Evolutionary conservation across 805 yeast genomes (phyloP).

Genomic region (Pichia eremophila): DNA sequence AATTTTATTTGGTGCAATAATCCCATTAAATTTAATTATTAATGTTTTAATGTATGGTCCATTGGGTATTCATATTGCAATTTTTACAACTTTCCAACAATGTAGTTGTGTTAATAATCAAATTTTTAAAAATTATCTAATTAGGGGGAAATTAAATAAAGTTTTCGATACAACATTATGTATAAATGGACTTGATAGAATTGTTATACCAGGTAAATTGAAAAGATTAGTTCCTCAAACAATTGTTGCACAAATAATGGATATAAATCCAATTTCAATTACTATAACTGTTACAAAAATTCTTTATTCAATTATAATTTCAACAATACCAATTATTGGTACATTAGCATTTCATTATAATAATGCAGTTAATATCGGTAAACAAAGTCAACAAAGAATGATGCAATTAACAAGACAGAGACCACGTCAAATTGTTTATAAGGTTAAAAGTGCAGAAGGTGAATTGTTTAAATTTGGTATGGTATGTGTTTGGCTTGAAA

Average conservation of each 20-base stretch:
- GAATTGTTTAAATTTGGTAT: constrained; percentile 44
- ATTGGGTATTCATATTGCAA: constrained; percentile 19
- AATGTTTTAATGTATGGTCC: constrained; percentile 20
- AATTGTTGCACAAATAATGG: constrained; percentile 16
- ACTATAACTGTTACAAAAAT: background rate
- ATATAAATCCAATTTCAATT: constrained; percentile 7
- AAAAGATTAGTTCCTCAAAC: constrained; percentile 22
- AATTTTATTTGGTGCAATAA: constrained; percentile 13
- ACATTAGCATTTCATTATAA: constrained; percentile 13
- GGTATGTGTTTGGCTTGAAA: constrained; percentile 41
- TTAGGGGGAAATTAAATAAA: constrained; percentile 18
- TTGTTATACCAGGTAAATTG: constrained; percentile 27
- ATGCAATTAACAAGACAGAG: constrained; percentile 19
- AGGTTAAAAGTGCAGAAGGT: constrained; percentile 24
- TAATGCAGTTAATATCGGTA: constrained; percentile 13
- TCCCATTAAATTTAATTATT: constrained; percentile 18
- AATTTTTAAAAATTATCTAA: constrained; percentile 17
- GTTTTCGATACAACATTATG: constrained; percentile 23
- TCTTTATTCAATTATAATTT: constrained; percentile 12
- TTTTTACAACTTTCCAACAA: constrained; percentile 19
- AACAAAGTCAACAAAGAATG: constrained; percentile 14
- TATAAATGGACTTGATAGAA: constrained; percentile 17
- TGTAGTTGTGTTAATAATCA: constrained; percentile 17
- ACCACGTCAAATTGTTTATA: constrained; percentile 19
- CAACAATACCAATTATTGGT: constrained; percentile 20